Conservation (phyloP, 306 rosid species). For the Neltuma alba region DNA sequence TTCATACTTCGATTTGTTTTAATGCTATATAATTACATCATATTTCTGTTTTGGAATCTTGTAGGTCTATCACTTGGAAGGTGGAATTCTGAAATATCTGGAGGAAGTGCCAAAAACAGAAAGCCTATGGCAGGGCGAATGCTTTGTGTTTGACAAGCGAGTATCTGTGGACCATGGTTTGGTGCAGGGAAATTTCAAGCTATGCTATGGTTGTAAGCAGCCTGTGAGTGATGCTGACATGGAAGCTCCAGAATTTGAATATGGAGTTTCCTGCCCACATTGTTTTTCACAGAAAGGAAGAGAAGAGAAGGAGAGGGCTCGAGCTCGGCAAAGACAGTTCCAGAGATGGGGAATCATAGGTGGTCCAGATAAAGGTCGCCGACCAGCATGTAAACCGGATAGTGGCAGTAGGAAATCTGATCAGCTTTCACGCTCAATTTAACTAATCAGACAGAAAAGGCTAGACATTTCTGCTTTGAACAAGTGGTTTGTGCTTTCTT, state of each 20-base stretch:
- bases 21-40: conserved; percentile 30
- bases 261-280: conserved; percentile 82
- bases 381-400: conserved; percentile 34
- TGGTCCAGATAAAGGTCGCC: conserved; percentile 87
- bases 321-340: conserved; percentile 90
- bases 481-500: conserved; percentile 10
- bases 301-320: conserved; percentile 91
- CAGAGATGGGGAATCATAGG: conserved; percentile 93
- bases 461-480: conserved; percentile 12
- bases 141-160: conserved; percentile 95
- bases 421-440: conserved; percentile 59
- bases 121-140: conserved; percentile 96
- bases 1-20: not conserved
- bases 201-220: conserved; percentile 96
- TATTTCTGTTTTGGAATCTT: not conserved
- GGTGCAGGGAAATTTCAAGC: conserved; percentile 83
- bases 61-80: conserved; percentile 93
- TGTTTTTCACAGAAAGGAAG: conserved; percentile 74
- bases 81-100: conserved; percentile 94
- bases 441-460: conserved; percentile 10
- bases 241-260: conserved; percentile 79
- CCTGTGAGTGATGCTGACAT: conserved; percentile 91
- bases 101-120: conserved; percentile 79
- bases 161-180: conserved; percentile 91
- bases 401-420: conserved; percentile 29